These are phyloP conservation scores for Penicillium freii DNA, from an alignment of 2,329 filamentous ascomycete genomes.

Conservation along the genomic window DNA sequence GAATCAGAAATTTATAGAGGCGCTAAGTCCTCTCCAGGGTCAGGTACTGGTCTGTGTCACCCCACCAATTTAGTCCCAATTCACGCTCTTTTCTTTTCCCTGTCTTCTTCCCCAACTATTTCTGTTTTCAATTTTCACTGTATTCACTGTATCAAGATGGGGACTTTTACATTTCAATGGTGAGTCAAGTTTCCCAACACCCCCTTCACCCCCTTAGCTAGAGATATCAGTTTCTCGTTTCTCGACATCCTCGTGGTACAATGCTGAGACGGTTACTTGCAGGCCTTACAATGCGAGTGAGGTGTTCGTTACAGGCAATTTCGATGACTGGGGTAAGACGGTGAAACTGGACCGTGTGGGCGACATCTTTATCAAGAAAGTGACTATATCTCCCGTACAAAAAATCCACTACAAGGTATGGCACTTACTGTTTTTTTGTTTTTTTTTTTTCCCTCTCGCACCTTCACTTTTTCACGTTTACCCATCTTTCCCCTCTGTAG, in stretches of 20 bases:
- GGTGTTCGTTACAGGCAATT: slow-evolving; percentile 93
- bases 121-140: neutral
- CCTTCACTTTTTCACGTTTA: neutral
- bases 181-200: slow-evolving; percentile 23
- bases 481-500: neutral
- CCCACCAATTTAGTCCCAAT: slow-evolving; percentile 16
- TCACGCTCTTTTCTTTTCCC: neutral
- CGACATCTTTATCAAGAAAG: slow-evolving; percentile 73
- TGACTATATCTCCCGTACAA: slow-evolving; percentile 64
- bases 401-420: slow-evolving; percentile 95
- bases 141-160: slow-evolving; percentile 23
- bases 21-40: slow-evolving; percentile 1
- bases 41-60: slow-evolving; percentile 25
- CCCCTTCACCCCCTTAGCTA: neutral
- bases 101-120: neutral
- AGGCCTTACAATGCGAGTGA: slow-evolving; percentile 83
- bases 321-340: slow-evolving; percentile 89
- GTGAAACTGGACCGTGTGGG: slow-evolving; percentile 76
- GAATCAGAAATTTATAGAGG: neutral
- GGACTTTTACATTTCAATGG: slow-evolving; percentile 40
- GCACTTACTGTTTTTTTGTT: slow-evolving; percentile 9
- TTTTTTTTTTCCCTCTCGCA: neutral
- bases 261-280: slow-evolving; percentile 32
- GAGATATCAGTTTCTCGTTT: neutral
- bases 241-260: slow-evolving; percentile 13